phyloP scores from a whole-genome alignment of 345 rosid genomes.

The sweet orange (Citrus sinensis) region DVS_A1.0 CM039164.1:29442501-29443000 shows the following conservation, averaged over 20 bases:
- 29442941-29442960: conserved; percentile 51
- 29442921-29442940: conserved; percentile 30
- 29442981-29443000: conserved; percentile 42
- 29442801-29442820: conserved; percentile 34
- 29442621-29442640: conserved; percentile 94
- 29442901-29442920: conserved; percentile 48
- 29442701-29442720: conserved; percentile 37
- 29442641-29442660: conserved; percentile 57
- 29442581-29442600: conserved; percentile 92
- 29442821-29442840: conserved; percentile 32
- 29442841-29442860: conserved; percentile 43
- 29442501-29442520: conserved; percentile 59
- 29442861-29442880: conserved; percentile 43
- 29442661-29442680: conserved; percentile 51
- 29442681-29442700: conserved; percentile 41
- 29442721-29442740: conserved; percentile 37
- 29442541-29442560: conserved; percentile 69
- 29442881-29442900: conserved; percentile 80
- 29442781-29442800: neutral
- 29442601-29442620: conserved; percentile 94
- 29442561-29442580: conserved; percentile 71
- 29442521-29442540: conserved; percentile 73
- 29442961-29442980: conserved; percentile 45
- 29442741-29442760: neutral
- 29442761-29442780: neutral